These are phyloP conservation scores for Pyropia yezoensis DNA, from an alignment of 23 red algal species.

Conservation along the genomic window DNA sequence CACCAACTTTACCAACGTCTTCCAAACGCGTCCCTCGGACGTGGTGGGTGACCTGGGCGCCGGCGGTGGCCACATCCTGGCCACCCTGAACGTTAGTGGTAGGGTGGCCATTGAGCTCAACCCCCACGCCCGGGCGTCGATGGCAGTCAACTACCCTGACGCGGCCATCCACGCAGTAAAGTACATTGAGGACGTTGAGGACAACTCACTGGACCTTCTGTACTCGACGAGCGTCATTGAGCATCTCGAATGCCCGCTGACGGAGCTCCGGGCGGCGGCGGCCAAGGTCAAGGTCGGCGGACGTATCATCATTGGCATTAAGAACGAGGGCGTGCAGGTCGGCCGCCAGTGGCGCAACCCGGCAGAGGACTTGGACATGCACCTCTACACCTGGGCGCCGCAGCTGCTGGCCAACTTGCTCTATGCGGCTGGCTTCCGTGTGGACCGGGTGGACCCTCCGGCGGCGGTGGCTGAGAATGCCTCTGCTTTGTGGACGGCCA, in stretches of 20 bases:
- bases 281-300: constrained; percentile 17
- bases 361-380: constrained; percentile 7
- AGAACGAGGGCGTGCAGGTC: constrained; percentile 28
- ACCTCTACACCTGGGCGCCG: constrained; percentile 26
- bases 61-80: constrained; percentile 31
- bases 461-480: no score
- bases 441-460: constrained; percentile 9
- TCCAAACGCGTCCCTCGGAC: constrained; percentile 5
- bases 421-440: constrained; percentile 12
- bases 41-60: constrained; percentile 23
- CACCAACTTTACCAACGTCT: constrained; percentile 3
- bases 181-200: constrained; percentile 14
- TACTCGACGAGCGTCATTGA: constrained; percentile 31
- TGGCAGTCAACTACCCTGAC: constrained; percentile 2
- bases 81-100: constrained; percentile 19
- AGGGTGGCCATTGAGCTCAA: constrained; percentile 35
- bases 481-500: no score
- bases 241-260: constrained; percentile 31
- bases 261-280: constrained; percentile 21
- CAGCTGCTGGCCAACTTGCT: constrained; percentile 23
- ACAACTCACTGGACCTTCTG: constrained; percentile 11
- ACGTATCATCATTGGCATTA: constrained; percentile 10
- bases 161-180: background rate
- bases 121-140: constrained; percentile 6
- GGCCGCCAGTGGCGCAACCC: background rate